A percentile compares a stretch with the other conserved stretches of the same genome.
Conservation (phyloP, 2,329 filamentous ascomycete species). For the Colletotrichum tabaci region DNA sequence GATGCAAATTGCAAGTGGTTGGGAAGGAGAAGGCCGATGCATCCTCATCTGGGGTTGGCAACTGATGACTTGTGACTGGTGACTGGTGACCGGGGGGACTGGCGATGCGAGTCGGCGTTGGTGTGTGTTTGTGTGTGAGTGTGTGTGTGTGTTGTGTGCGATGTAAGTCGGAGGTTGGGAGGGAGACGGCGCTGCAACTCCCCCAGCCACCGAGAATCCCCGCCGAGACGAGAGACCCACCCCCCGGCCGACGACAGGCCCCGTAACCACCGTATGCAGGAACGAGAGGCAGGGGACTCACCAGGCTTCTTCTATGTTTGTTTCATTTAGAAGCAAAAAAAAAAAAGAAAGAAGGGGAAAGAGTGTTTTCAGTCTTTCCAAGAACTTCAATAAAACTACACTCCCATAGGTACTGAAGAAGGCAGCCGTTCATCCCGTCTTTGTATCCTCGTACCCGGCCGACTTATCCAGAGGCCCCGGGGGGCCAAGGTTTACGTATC, state of each 20-base stretch:
- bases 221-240: slow-evolving; percentile 9
- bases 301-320: neutral
- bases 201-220: slow-evolving; percentile 37
- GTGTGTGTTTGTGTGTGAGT: neutral
- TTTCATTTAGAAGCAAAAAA: neutral
- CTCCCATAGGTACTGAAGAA: too few relatives aligned
- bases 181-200: slow-evolving; percentile 16
- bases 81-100: too few relatives aligned
- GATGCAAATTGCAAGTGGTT: slow-evolving; percentile 33
- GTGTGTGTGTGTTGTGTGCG: neutral
- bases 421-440: slow-evolving; percentile 27
- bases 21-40: slow-evolving; percentile 7
- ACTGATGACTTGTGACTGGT: slow-evolving; percentile 3
- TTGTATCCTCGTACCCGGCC: slow-evolving; percentile 10
- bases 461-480: neutral
- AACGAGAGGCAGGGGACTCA: slow-evolving; percentile 16
- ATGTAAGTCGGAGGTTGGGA: slow-evolving; percentile 35
- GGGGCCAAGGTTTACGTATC: slow-evolving; percentile 20
- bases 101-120: neutral
- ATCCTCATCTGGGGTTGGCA: slow-evolving; percentile 4
- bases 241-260: slow-evolving; percentile 24
- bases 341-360: neutral
- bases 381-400: too few relatives aligned
- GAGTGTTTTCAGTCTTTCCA: too few relatives aligned
- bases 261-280: slow-evolving; percentile 37